Base-by-base conservation (phyloP, 164 flowering plant genomes). In the Houttuynia cordata region DNA sequence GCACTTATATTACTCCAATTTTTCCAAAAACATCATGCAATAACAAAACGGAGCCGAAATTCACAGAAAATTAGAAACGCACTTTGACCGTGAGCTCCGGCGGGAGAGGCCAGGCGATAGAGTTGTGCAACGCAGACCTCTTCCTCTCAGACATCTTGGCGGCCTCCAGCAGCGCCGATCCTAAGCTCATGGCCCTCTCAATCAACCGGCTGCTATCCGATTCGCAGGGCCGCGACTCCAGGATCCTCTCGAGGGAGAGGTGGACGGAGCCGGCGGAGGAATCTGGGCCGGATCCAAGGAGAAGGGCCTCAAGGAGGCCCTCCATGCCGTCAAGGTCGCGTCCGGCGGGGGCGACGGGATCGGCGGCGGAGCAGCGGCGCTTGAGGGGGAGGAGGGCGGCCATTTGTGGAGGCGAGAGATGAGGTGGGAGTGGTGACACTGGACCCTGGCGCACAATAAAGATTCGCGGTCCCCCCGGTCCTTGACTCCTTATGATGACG, bases 81-180 rank as follows among this genome's bases (percentile, higher is more conserved):
- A 91, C 97, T 68, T 83, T 86, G 72, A 81, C 77, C 51, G 96
- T 86, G 79, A 91, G 87, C 73, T 88, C 97, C 24, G 80, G 77
- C 52, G 94, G 82, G 22, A 91, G 88, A 56, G 81, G 74, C 97
- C 97, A 91, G 7, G 71, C 64, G 53, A 70, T 41, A 3, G 88
- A 84, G 70, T 91, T 91, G 62, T 86, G 90, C 62, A 62, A 59
- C 20, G 82, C 68, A 42, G 85, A 80, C 25, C 82, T 85, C 62
- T 74, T 85, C 39, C 96, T 60, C 20, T 83, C 75, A 1, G 82
- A 81, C 60, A 80, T 73, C 20, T 78, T 80, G 2, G 72, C 96
- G 3, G 92, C 80, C 61, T 86, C 83, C 17, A 78, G 66, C 9
- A 91, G 78, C 42, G 67, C 61, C 9, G 85, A 70, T 42, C 87